These are phyloP conservation scores for Irpex rosettiformis DNA, from an alignment of 1,284 basidiomycete species.

Conservation along the genomic window DNA sequence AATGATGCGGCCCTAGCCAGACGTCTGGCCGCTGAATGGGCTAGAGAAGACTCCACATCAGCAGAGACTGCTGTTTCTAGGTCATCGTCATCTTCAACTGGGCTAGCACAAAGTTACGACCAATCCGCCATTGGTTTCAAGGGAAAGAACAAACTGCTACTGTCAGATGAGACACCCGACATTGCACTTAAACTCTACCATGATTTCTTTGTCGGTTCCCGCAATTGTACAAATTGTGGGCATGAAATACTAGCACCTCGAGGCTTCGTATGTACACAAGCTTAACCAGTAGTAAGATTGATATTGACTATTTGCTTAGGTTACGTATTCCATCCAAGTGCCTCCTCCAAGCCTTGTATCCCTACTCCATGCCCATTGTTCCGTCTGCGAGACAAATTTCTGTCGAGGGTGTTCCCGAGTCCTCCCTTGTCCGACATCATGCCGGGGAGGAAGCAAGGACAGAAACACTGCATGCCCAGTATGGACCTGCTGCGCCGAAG, in stretches of 20 bases:
- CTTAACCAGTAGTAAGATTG: constrained; percentile 4
- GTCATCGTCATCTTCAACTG: neutral
- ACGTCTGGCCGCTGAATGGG: constrained; percentile 37
- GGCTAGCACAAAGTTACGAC: no score
- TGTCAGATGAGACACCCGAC: constrained; percentile 26
- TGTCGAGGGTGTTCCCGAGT: constrained; percentile 46
- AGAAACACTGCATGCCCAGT: constrained; percentile 33
- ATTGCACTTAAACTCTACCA: constrained; percentile 27
- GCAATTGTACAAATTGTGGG: constrained; percentile 36
- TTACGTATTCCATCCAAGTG: constrained; percentile 34
- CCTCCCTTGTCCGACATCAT: constrained; percentile 34
- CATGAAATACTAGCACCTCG: constrained; percentile 32
- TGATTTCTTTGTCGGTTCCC: constrained; percentile 30
- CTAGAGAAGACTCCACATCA: constrained; percentile 21
- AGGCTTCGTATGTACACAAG: constrained; percentile 33
- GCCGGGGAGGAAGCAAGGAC: constrained; percentile 35
- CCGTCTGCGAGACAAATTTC: constrained; percentile 39
- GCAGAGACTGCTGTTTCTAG: constrained; percentile 2
- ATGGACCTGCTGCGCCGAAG: constrained; percentile 41
- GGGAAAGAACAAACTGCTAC: neutral
- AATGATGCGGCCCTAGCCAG: constrained; percentile 36
- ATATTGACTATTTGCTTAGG: constrained; percentile 27
- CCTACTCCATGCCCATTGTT: constrained; percentile 42
- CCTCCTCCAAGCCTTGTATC: constrained; percentile 33
- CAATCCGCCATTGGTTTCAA: neutral